Base-by-base conservation (phyloP, 345 rosid genomes). In the Syzygium grande region DNA sequence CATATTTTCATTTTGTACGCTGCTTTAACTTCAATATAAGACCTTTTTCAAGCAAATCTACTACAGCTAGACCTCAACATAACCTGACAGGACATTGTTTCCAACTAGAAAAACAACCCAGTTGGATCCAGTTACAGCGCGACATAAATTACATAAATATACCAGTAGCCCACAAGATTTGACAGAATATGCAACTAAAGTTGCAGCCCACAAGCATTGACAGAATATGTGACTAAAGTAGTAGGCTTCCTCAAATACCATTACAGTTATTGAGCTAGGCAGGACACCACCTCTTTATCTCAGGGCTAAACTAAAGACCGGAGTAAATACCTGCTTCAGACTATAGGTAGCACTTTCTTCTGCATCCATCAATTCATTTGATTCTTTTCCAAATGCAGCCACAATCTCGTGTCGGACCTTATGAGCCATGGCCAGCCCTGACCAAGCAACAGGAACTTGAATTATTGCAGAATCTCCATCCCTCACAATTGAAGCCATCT, bases 401-500 rank as follows among this genome's bases (percentile, higher is more conserved):
- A 95, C 92, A 91, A 96, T 95, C 92, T 96, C 99, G 85, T 98
- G 99, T 9, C 93, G 98, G 77, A 95, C 92, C 89, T 96, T 96
- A 90, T 96, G 99, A 92, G 93, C 98, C 96, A 95, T 93, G 83
- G 96, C 98, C 88, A 96, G 96, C 86, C 99, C 99, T 41, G 98
- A 95, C 99, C 99, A 96, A 59, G 96, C 99, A 89, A 93, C 88
- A 77, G 98, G 93, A 91, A 89, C 92, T 84, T 96, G 97, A 87
- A 96, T 92, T 12, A 93, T 95, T 89, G 92, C 94, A 91, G 96
- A 88, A 51, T 98, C 99, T 88, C 98, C 98, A 90, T 98, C 99
- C 91, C 99, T 94, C 88, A 96, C 87, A 59, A 96, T 93, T 49
- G 99, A 96, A 87, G 98, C 99, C 99, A 98, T 98, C 92, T 98